These are phyloP conservation scores for Amanita fuliginea DNA, from an alignment of 768 basidiomycete genomes.

Conservation along the genomic window DNA sequence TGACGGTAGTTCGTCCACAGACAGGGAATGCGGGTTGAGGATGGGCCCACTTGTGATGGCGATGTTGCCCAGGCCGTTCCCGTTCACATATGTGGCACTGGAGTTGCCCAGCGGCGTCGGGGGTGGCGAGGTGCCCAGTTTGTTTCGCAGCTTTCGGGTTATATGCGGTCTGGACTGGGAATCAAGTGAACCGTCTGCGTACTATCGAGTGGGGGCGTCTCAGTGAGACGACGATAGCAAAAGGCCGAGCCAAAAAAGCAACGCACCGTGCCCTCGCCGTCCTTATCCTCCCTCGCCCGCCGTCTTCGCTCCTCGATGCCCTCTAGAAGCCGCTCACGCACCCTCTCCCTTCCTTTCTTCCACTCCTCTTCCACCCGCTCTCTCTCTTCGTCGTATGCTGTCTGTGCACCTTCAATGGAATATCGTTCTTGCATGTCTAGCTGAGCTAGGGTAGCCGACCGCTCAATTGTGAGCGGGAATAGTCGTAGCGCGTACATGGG, in stretches of 20 bases:
- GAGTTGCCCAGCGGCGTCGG: constrained; percentile 51
- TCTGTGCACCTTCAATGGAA: constrained; percentile 53
- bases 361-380: constrained; percentile 77
- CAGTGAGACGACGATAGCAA: constrained; percentile 3
- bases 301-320: constrained; percentile 76
- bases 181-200: constrained; percentile 60
- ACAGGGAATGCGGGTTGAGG: constrained; percentile 74
- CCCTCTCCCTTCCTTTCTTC: constrained; percentile 61
- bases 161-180: constrained; percentile 69
- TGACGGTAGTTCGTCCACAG: constrained; percentile 79
- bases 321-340: constrained; percentile 69
- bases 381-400: constrained; percentile 69
- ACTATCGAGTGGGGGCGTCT: not conserved
- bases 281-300: constrained; percentile 79
- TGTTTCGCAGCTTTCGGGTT: constrained; percentile 78
- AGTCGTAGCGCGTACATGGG: constrained; percentile 61
- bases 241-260: constrained; percentile 28
- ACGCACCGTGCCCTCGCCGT: constrained; percentile 72
- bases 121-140: constrained; percentile 67
- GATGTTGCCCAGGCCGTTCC: constrained; percentile 19
- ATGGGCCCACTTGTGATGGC: constrained; percentile 56
- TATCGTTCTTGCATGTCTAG: constrained; percentile 58
- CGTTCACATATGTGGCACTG: constrained; percentile 6
- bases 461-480: constrained; percentile 65
- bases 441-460: constrained; percentile 62